Evolutionary conservation across 768 basidiomycete species (phyloP), one percentile per base, ranked within the genome.

Genomic region (Amanita jacksonii): DNA sequence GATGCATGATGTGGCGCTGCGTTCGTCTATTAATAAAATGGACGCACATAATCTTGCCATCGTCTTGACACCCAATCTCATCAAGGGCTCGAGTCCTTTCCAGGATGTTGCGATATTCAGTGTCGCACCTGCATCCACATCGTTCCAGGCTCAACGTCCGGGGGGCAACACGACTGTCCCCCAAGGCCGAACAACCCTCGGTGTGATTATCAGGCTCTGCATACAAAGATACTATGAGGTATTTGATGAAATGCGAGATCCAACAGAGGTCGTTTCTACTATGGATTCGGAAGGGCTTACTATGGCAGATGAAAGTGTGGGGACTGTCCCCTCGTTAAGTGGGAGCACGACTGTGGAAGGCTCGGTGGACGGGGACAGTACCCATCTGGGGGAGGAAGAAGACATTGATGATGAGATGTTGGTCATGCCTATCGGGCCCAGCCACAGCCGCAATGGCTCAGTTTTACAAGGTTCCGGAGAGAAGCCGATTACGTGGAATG

Each of bases 171-270:
- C n/a, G n/a, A n/a, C n/a, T n/a, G n/a, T n/a, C n/a, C n/a, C n/a
- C n/a, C n/a, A n/a, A n/a, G n/a, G n/a, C n/a, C n/a, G n/a, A n/a
- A 77, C 77, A 7, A 87, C 85, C 0, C 66, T 91, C 0, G 86
- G 85, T 2, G 66, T 69, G 49, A 65, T 90, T 32, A 67, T 89
- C 59, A 79, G 79, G 55, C 62, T 86, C 33, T 90, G 85, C 58
- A 88, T 90, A 40, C 73, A 83, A 53, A 76, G 76, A 33, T 91
- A 90, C 57, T 89, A 81, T 57, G 88, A 91, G 57, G 66, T 90
- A 23, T 91, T 91, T 52, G 87, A 89, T 56, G 88, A 90, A 52
- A 61, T 82, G n/a, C 63, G 59, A 45, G 88, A 89, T 61, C 73
- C 78, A 12, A 72, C 70, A 47, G 85, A 88, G 51, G 78, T 78